These are phyloP conservation scores for Pleomassaria siparia DNA, from an alignment of 2,329 filamentous ascomycete genomes.

Conservation along the genomic window DNA sequence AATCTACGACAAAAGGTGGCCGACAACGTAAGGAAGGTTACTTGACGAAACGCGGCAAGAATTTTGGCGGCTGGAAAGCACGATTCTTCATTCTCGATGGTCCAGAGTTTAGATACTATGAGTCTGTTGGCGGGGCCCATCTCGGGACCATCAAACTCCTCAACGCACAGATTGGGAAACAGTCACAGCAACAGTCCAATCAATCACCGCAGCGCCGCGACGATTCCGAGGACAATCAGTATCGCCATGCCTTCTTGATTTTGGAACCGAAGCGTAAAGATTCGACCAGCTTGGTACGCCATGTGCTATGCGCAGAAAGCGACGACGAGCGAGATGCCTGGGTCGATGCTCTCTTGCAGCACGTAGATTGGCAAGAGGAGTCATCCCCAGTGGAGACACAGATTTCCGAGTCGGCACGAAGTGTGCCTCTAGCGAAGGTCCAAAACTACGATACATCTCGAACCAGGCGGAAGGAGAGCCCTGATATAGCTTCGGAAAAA, in stretches of 20 bases:
- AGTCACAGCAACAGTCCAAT: constrained; percentile 64
- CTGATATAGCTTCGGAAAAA: constrained; percentile 38
- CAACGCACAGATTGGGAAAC: constrained; percentile 91
- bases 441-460: constrained; percentile 30
- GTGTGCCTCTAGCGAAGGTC: constrained; percentile 44
- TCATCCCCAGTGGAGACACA: constrained; percentile 48
- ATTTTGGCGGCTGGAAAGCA: constrained; percentile 98
- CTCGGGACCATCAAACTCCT: constrained; percentile 91
- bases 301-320: constrained; percentile 94
- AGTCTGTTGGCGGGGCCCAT: constrained; percentile 85
- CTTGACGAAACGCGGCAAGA: constrained; percentile 94
- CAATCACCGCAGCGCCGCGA: constrained; percentile 64
- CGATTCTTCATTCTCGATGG: constrained; percentile 70
- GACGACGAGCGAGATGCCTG: constrained; percentile 89
- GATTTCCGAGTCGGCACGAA: constrained; percentile 17
- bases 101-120: constrained; percentile 82
- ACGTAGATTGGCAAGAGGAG: constrained; percentile 72
- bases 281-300: constrained; percentile 80
- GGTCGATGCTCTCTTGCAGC: constrained; percentile 87
- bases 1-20: constrained; percentile 47
- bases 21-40: constrained; percentile 82
- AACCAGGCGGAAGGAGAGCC: constrained; percentile 40
- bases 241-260: constrained; percentile 93
- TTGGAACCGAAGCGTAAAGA: constrained; percentile 97
- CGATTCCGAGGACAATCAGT: constrained; percentile 88